Conservation (phyloP, 345 rosid species). For the Salix viminalis region DNA sequence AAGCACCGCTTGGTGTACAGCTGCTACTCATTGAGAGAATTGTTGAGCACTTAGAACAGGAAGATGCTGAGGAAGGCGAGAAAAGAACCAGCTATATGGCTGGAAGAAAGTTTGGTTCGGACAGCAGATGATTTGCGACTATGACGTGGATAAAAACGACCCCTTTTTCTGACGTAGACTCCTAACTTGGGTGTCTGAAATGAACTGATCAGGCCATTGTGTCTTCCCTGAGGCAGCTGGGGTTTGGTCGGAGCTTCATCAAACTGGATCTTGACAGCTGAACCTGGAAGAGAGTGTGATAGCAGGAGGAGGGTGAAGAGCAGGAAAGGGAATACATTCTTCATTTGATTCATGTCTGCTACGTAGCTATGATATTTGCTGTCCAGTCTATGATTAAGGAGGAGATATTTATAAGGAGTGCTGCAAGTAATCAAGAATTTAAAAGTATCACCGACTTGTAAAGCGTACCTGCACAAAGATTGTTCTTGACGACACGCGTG, state of each 20-base stretch:
- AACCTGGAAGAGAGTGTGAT: constrained; percentile 12
- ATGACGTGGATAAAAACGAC: background rate
- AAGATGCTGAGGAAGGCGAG: constrained; percentile 9
- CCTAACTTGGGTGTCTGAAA: constrained; percentile 3
- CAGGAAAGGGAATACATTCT: background rate
- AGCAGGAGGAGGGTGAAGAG: constrained; percentile 10
- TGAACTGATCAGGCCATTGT: background rate
- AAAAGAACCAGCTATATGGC: constrained; percentile 5
- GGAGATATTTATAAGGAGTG: background rate
- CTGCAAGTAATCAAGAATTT: background rate
- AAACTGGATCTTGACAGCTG: background rate
- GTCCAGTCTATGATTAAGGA: background rate
- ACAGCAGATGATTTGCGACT: constrained; percentile 13
- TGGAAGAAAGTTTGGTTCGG: background rate
- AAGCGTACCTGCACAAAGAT: background rate
- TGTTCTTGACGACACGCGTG: too few species aligned
- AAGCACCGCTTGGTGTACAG: background rate
- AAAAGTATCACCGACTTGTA: background rate
- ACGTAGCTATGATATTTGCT: background rate
- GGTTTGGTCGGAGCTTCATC: background rate
- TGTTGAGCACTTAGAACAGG: background rate
- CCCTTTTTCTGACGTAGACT: background rate
- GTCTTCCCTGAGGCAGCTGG: background rate
- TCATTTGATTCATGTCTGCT: constrained; percentile 10
- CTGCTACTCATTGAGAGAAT: background rate